Percentiles rank a stretch among this genome's conserved stretches.
phyloP scores from a whole-genome alignment of 2,329 filamentous ascomycete genomes.

The Pseudogymnoascus sp. region DNA sequence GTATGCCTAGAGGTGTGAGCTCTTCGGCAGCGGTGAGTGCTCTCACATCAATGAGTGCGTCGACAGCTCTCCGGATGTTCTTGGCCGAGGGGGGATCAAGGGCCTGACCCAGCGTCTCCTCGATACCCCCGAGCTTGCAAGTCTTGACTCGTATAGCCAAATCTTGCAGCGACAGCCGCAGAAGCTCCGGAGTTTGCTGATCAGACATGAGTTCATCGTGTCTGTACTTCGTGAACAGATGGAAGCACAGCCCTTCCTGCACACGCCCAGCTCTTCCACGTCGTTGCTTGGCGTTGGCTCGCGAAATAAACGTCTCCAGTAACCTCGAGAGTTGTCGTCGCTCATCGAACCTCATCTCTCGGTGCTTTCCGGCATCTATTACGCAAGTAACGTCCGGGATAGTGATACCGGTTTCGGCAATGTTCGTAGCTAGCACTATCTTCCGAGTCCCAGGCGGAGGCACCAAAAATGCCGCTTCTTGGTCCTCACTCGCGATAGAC shows the following conservation, averaged over 20 bases:
- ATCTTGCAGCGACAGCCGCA: slow-evolving; percentile 87
- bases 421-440: slow-evolving; percentile 94
- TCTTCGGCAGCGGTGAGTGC: slow-evolving; percentile 75
- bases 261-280: slow-evolving; percentile 91
- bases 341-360: slow-evolving; percentile 96
- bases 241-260: slow-evolving; percentile 89
- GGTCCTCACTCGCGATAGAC: slow-evolving; percentile 89
- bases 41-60: slow-evolving; percentile 86
- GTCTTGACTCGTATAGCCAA: slow-evolving; percentile 95
- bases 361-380: slow-evolving; percentile 92
- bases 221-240: slow-evolving; percentile 83
- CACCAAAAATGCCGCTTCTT: slow-evolving; percentile 83
- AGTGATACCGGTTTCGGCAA: slow-evolving; percentile 96
- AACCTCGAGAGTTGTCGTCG: slow-evolving; percentile 80
- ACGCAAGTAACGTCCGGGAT: slow-evolving; percentile 97
- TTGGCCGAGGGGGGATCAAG: slow-evolving; percentile 83
- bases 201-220: slow-evolving; percentile 80
- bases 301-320: slow-evolving; percentile 89
- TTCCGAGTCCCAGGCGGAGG: slow-evolving; percentile 78
- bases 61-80: slow-evolving; percentile 87
- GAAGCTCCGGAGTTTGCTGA: slow-evolving; percentile 93
- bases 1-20: slow-evolving; percentile 74
- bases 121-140: slow-evolving; percentile 88
- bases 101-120: slow-evolving; percentile 78
- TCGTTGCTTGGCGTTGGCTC: slow-evolving; percentile 90